Evolutionary conservation across 352 stramenopile genomes (phyloP).

Genomic region (Nothophytophthora sp.): DNA sequence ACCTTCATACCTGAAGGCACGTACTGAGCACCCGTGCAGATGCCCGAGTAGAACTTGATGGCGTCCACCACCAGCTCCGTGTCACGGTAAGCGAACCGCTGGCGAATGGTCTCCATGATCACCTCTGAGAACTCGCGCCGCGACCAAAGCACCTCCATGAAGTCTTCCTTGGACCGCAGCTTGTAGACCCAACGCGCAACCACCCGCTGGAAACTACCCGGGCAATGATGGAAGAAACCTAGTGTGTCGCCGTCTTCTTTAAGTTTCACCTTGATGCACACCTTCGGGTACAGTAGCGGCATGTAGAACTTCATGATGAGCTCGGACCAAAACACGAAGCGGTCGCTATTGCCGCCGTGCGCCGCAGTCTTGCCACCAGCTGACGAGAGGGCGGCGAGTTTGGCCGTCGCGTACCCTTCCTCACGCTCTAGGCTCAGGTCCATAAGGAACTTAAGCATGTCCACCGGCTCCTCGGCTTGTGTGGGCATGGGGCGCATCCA

Average conservation of each 20-base stretch:
- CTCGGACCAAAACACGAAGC: slow-evolving; percentile 86
- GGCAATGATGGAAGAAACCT: slow-evolving; percentile 88
- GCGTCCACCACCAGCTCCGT: slow-evolving; percentile 82
- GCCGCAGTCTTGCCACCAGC: slow-evolving; percentile 8
- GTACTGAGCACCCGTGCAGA: slow-evolving; percentile 78
- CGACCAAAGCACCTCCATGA: slow-evolving; percentile 82
- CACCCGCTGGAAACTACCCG: slow-evolving; percentile 85
- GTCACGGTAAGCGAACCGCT: slow-evolving; percentile 86
- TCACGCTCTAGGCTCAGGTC: slow-evolving; percentile 84
- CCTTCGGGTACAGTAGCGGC: slow-evolving; percentile 85
- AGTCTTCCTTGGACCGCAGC: slow-evolving; percentile 76
- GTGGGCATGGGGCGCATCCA: slow-evolving; percentile 82
- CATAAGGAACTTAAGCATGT: slow-evolving; percentile 92
- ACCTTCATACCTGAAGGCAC: slow-evolving; percentile 75
- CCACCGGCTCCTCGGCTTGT: slow-evolving; percentile 83
- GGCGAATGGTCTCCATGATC: slow-evolving; percentile 86
- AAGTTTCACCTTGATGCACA: slow-evolving; percentile 83
- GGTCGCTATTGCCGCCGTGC: slow-evolving; percentile 47
- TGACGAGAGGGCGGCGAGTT: slow-evolving; percentile 29
- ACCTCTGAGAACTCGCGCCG: slow-evolving; percentile 81
- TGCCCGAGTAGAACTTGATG: slow-evolving; percentile 87
- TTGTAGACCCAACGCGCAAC: slow-evolving; percentile 89
- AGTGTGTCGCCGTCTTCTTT: slow-evolving; percentile 82
- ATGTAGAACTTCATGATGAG: slow-evolving; percentile 92
- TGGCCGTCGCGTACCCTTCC: slow-evolving; percentile 32